A percentile compares a stretch with the other conserved stretches of the same genome.
Conservation (phyloP, 805 yeast genomes). For the Saccharomycodes ludwigii region DNA sequence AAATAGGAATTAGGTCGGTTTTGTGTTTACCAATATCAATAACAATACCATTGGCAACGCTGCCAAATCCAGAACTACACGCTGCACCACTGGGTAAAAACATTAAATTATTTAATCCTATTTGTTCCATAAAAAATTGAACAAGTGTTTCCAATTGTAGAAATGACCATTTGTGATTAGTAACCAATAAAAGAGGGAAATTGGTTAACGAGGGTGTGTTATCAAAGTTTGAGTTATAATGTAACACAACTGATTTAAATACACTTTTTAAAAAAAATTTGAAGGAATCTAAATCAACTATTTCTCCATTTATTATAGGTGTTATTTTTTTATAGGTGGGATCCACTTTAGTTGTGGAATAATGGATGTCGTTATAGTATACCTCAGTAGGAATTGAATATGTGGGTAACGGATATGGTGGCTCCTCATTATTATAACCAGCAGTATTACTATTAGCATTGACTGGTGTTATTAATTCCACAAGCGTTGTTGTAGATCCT, state of each 20-base stretch:
- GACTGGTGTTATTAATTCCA: conserved; percentile 50
- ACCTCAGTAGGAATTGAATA: conserved; percentile 70
- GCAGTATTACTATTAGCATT: no score
- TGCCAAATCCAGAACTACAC: conserved; percentile 35
- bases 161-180: conserved; percentile 61
- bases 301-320: conserved; percentile 56
- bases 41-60: conserved; percentile 52
- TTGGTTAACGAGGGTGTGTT: conserved; percentile 23
- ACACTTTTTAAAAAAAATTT: conserved; percentile 40
- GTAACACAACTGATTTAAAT: conserved; percentile 33
- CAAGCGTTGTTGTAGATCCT: conserved; percentile 63
- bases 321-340: conserved; percentile 33
- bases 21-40: conserved; percentile 71
- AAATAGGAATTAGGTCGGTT: conserved; percentile 69
- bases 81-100: conserved; percentile 58
- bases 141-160: conserved; percentile 55
- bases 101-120: conserved; percentile 63
- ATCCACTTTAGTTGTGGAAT: conserved; percentile 19
- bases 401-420: conserved; percentile 58
- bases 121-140: conserved; percentile 59
- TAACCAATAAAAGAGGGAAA: conserved; percentile 58
- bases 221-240: conserved; percentile 13
- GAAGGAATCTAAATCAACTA: conserved; percentile 59
- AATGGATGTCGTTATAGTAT: conserved; percentile 29
- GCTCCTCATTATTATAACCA: conserved; percentile 51